Percentiles rank a stretch among this genome's conserved stretches.
Evolutionary conservation across 2,329 filamentous ascomycete genomes (phyloP).

Genomic region (Colletotrichum agaves): DNA sequence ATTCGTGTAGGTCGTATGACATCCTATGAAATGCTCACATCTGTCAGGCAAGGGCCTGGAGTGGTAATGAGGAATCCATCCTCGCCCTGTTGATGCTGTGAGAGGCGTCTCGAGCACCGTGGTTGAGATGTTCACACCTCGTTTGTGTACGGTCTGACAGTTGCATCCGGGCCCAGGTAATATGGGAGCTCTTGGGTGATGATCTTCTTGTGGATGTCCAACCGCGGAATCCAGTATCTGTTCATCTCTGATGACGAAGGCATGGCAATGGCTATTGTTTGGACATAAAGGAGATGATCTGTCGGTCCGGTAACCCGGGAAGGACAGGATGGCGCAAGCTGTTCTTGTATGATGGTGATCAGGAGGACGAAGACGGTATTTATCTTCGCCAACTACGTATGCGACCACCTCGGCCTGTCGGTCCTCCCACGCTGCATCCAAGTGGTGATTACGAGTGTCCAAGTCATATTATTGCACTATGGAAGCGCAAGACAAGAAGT

Average conservation of each 20-base stretch:
- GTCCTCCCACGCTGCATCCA: constrained; percentile 9
- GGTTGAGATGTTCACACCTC: constrained; percentile 55
- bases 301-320: constrained; percentile 3
- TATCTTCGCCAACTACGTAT: constrained; percentile 22
- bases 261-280: constrained; percentile 17
- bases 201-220: constrained; percentile 69
- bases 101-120: constrained; percentile 35
- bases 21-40: constrained; percentile 57
- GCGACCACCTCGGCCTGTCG: constrained; percentile 23
- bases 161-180: constrained; percentile 67
- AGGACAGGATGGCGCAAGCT: constrained; percentile 9
- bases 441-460: constrained; percentile 28
- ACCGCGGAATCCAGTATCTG: constrained; percentile 69
- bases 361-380: constrained; percentile 36
- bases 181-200: constrained; percentile 69
- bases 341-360: constrained; percentile 18
- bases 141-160: constrained; percentile 66
- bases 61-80: constrained; percentile 71
- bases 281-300: constrained; percentile 16
- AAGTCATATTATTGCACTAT: constrained; percentile 31
- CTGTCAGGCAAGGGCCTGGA: constrained; percentile 66
- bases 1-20: constrained; percentile 8
- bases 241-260: constrained; percentile 55
- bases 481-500: constrained; percentile 24
- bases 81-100: constrained; percentile 58